Base-by-base conservation (phyloP, 257 asterid species). In the Gynochthodes officinalis region DNA sequence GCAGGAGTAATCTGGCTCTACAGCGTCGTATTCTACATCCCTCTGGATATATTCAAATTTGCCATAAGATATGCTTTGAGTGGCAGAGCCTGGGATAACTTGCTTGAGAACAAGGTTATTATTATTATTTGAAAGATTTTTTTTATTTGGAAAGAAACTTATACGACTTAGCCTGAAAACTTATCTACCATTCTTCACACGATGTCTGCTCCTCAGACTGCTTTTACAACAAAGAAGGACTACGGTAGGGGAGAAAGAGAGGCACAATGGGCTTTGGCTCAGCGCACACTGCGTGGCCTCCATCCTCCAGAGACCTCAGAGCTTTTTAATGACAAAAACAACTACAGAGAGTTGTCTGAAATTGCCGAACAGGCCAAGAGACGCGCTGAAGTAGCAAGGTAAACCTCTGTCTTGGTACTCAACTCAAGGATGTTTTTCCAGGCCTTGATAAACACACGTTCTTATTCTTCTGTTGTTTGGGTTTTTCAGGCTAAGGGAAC, bases 301-400 rank as follows among this genome's bases (percentile, higher is more conserved):
- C 86, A 77, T n/a, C 75, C 84, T n/a, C 77, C 88, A 6, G 83
- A 77, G 4, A 35, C 81, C 60, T 72, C 88, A 1, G 78, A 69
- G 10, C 35, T 79, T 35, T 81, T 75, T 62, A 63, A 69, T 16
- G 87, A 82, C 71, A 81, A 83, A 53, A 84, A 70, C 73, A 80
- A 57, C 79, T 79, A 82, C 77, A 67, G 77, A 21, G 90, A 86
- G 52, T 73, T 84, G 82, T 86, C 90, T 49, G 87, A 84, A 75
- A 82, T 86, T 7, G 91, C 89, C 7, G 91, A 86, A 70, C 89
- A 86, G 67, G 91, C 91, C 28, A 86, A 86, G 69, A 67, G 86
- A 35, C 86, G 91, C 19, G 89, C 89, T 78, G 91, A 86, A 77
- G 82, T 86, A 30, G 89, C 91, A 49, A 82, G 89, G 88, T 77